Evolutionary conservation across 352 stramenopile genomes (phyloP).

Genomic region (Phytopythium sindhum): DNA sequence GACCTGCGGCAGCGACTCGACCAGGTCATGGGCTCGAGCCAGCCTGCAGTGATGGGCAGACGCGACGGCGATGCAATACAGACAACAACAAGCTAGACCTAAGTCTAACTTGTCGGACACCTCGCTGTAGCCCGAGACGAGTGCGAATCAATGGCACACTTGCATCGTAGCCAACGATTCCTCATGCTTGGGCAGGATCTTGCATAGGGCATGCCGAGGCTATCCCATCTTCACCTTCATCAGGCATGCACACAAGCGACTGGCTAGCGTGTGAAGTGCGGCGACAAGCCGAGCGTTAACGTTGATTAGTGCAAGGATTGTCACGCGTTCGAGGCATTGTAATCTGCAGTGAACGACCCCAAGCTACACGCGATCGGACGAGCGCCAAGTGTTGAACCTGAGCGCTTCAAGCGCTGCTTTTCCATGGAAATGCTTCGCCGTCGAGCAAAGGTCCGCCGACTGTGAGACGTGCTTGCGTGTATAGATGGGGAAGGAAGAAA

Average conservation of each 20-base stretch:
- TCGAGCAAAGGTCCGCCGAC: background rate
- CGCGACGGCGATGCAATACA: too few species aligned
- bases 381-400: conserved; percentile 3
- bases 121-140: too few species aligned
- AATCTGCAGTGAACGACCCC: background rate
- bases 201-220: background rate
- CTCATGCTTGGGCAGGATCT: background rate
- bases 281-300: background rate
- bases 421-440: background rate
- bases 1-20: too few species aligned
- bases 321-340: background rate
- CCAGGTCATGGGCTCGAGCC: too few species aligned
- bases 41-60: too few species aligned
- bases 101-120: too few species aligned
- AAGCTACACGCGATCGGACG: conserved; percentile 4
- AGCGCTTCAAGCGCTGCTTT: conserved; percentile 1
- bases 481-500: background rate
- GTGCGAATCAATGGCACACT: too few species aligned
- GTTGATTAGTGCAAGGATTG: background rate
- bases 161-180: too few species aligned
- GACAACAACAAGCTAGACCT: too few species aligned
- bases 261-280: background rate
- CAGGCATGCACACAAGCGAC: background rate
- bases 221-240: conserved; percentile 4
- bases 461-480: background rate